Evolutionary conservation across 106 monocot genomes (phyloP).

Genomic region (Dioscorea alata): DNA sequence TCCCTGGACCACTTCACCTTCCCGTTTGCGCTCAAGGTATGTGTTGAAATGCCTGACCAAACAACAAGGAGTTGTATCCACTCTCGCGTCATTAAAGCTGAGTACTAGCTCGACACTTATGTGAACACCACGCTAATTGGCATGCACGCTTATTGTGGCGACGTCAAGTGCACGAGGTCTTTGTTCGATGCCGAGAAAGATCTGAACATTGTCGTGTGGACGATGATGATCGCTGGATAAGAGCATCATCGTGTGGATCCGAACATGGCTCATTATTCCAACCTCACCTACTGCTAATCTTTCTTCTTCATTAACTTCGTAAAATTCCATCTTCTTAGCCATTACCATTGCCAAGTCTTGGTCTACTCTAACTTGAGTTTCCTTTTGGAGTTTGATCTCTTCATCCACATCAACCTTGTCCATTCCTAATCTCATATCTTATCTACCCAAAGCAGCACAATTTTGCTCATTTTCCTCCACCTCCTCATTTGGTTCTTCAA

Average conservation of each 20-base stretch:
- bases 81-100: constrained; percentile 8
- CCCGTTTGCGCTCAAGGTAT: constrained; percentile 40
- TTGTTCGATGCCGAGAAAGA: constrained; percentile 9
- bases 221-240: constrained; percentile 34
- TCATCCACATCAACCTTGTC: not conserved
- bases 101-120: constrained; percentile 20
- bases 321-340: not conserved
- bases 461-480: too few species aligned
- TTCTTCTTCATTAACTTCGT: not conserved
- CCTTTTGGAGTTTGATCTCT: not conserved
- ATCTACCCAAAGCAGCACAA: too few species aligned
- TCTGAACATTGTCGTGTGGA: constrained; percentile 36
- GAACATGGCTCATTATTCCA: not conserved
- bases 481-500: not conserved
- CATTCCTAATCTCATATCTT: too few species aligned
- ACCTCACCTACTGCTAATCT: not conserved
- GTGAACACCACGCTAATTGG: constrained; percentile 17
- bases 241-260: too few species aligned
- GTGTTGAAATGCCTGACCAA: not conserved
- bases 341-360: not conserved
- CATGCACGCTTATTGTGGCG: constrained; percentile 20
- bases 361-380: not conserved
- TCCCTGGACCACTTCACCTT: constrained; percentile 44
- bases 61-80: constrained; percentile 13
- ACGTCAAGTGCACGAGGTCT: constrained; percentile 5